Conservation (phyloP, 2,329 filamentous ascomycete species). For the Blastomyces parvus region DNA sequence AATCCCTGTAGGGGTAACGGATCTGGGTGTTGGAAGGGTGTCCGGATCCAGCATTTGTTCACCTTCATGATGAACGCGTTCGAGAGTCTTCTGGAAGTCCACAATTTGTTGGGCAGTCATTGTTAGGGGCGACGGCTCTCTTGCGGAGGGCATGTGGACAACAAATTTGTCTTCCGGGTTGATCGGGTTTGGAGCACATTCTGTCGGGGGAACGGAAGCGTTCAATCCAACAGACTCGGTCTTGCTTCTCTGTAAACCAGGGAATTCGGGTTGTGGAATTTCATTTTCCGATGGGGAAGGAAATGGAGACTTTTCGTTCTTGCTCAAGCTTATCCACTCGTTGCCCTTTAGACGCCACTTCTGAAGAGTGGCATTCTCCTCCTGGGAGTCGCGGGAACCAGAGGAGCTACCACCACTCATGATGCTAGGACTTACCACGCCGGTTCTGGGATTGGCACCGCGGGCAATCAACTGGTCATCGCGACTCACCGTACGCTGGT, state of each 20-base stretch:
- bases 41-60: slow-evolving; percentile 26
- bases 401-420: slow-evolving; percentile 20
- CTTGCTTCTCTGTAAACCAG: neutral
- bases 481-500: slow-evolving; percentile 17
- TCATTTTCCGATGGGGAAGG: slow-evolving; percentile 11
- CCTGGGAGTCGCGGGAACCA: slow-evolving; percentile 16
- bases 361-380: slow-evolving; percentile 13
- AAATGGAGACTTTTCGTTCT: slow-evolving; percentile 19
- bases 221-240: neutral
- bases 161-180: slow-evolving; percentile 36
- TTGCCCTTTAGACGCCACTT: slow-evolving; percentile 30
- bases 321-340: slow-evolving; percentile 28
- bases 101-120: slow-evolving; percentile 33
- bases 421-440: slow-evolving; percentile 29
- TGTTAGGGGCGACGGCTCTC: slow-evolving; percentile 32
- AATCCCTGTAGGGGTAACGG: slow-evolving; percentile 23
- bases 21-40: slow-evolving; percentile 26
- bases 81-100: slow-evolving; percentile 32
- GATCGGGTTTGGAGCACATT: slow-evolving; percentile 24
- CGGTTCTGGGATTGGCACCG: slow-evolving; percentile 29
- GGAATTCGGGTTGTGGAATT: neutral
- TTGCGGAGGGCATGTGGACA: slow-evolving; percentile 36
- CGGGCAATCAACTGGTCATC: slow-evolving; percentile 28
- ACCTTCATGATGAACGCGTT: slow-evolving; percentile 24
- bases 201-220: slow-evolving; percentile 25